Percentiles rank a stretch among this genome's conserved stretches.
These are phyloP conservation scores for Cercophora sp. DNA, from an alignment of 495 filamentous ascomycete species.

Conservation along the genomic window DNA sequence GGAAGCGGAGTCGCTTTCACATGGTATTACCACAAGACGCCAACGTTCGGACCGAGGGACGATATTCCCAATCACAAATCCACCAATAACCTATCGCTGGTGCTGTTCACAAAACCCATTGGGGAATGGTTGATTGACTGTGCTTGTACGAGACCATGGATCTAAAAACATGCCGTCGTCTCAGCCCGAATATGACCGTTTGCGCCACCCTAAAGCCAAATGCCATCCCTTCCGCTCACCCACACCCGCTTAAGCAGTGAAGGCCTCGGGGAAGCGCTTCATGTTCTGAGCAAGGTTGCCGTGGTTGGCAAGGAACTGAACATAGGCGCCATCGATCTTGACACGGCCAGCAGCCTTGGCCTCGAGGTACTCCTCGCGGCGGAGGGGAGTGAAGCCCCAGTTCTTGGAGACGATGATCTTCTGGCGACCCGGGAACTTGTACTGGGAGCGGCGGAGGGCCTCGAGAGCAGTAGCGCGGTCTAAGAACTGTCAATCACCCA, in stretches of 20 bases:
- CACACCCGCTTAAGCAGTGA: conserved; percentile 46
- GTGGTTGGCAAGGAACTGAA: conserved; percentile 93
- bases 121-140: conserved; percentile 32
- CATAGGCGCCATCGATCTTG: conserved; percentile 95
- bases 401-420: conserved; percentile 99
- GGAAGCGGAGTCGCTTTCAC: no score
- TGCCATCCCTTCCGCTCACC: conserved; percentile 33
- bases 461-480: conserved; percentile 91
- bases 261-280: conserved; percentile 87
- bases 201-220: conserved; percentile 32
- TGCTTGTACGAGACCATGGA: conserved; percentile 24
- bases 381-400: conserved; percentile 98
- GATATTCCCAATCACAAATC: not conserved
- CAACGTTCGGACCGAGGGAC: no score
- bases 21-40: no score
- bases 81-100: no score
- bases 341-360: conserved; percentile 86
- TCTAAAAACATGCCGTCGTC: conserved; percentile 30
- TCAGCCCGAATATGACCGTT: conserved; percentile 33
- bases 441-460: conserved; percentile 96
- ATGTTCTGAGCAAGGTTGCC: conserved; percentile 84
- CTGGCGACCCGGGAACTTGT: conserved; percentile 99
- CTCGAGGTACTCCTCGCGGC: conserved; percentile 92
- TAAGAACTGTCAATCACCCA: no score
- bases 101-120: no score